These are phyloP conservation scores for Oenanthe sinensis DNA, from an alignment of 129 eudicot species.

Conservation along the genomic window DNA sequence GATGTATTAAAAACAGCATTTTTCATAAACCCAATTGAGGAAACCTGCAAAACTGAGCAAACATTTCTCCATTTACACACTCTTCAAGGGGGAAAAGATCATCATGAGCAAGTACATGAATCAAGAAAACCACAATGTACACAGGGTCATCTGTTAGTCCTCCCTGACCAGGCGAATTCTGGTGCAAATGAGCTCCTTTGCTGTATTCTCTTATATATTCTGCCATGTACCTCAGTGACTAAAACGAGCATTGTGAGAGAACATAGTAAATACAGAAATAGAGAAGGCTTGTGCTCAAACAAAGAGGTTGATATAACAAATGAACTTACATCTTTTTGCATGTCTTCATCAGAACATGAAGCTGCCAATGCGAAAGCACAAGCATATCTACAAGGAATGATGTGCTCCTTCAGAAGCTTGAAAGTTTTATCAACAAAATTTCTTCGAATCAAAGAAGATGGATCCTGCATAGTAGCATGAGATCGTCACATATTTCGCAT, in stretches of 20 bases:
- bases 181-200: conserved; percentile 26
- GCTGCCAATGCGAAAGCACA: conserved; percentile 77
- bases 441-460: conserved; percentile 41
- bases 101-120: conserved; percentile 90
- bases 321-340: conserved; percentile 49
- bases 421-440: conserved; percentile 52
- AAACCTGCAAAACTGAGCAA: conserved; percentile 56
- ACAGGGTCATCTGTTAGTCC: conserved; percentile 48
- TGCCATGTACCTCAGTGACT: conserved; percentile 64
- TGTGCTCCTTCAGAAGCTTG: conserved; percentile 51
- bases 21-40: conserved; percentile 4
- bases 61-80: conserved; percentile 34
- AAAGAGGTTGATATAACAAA: conserved; percentile 1
- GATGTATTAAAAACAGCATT: neutral
- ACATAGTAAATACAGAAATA: neutral
- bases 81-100: conserved; percentile 43
- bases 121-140: conserved; percentile 58
- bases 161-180: conserved; percentile 21
- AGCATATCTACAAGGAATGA: conserved; percentile 60
- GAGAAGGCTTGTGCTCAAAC: neutral
- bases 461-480: conserved; percentile 47
- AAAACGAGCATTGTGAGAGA: conserved; percentile 16
- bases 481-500: neutral
- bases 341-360: conserved; percentile 35
- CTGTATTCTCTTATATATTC: conserved; percentile 47